These are phyloP conservation scores for Pseudocercospora fijiensis DNA, from an alignment of 2,329 filamentous ascomycete species.

Conservation along the genomic window DNA sequence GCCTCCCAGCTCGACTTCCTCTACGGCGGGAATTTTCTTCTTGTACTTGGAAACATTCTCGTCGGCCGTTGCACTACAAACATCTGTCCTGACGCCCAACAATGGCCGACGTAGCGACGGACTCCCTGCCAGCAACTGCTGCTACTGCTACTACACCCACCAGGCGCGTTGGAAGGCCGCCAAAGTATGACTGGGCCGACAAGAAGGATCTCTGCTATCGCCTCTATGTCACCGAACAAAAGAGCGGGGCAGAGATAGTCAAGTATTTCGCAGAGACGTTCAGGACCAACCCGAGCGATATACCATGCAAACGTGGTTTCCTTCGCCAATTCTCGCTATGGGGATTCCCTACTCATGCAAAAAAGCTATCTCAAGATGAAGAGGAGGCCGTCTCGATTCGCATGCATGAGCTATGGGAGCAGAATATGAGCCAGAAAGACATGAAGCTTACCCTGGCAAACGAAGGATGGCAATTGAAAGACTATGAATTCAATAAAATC, in stretches of 20 bases:
- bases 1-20: background rate
- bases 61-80: background rate
- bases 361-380: conserved; percentile 71
- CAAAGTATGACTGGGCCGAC: conserved; percentile 63
- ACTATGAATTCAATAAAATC: conserved; percentile 46
- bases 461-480: conserved; percentile 71
- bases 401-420: conserved; percentile 75
- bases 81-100: background rate
- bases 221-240: conserved; percentile 75
- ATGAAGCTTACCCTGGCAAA: conserved; percentile 69
- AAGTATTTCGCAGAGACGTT: conserved; percentile 59
- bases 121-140: background rate
- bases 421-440: conserved; percentile 68
- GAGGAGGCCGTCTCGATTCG: conserved; percentile 66
- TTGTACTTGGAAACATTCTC: background rate
- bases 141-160: background rate
- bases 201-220: conserved; percentile 65
- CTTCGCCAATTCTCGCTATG: conserved; percentile 53
- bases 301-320: conserved; percentile 47
- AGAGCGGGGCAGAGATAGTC: conserved; percentile 71
- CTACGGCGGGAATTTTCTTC: background rate
- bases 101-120: background rate
- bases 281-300: conserved; percentile 51
- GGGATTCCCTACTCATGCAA: conserved; percentile 66
- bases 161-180: conserved; percentile 15